A percentile compares a stretch with the other conserved stretches of the same genome.
Evolutionary conservation across 345 rosid genomes (phyloP).

Genomic region (Heritiera littoralis): DNA sequence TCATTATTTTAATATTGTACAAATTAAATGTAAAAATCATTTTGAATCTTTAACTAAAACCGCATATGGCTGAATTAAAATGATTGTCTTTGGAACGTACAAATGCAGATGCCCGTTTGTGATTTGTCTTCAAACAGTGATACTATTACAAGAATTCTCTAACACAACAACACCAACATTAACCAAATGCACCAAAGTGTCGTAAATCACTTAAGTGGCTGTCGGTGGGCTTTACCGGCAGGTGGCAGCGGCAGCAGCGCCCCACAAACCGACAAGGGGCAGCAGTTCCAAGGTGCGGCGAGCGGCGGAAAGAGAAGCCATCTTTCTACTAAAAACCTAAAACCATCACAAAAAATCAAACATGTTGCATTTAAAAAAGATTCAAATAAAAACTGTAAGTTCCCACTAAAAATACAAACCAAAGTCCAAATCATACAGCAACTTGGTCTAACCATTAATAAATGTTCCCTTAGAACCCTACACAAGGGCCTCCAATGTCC

Average conservation of each 20-base stretch:
- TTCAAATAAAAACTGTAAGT: not conserved
- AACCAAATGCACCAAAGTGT: slow-evolving; percentile 7
- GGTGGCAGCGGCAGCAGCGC: slow-evolving; percentile 27
- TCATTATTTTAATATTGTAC: not conserved
- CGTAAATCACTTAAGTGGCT: slow-evolving; percentile 15
- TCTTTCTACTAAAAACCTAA: not conserved
- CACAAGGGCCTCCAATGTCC: slow-evolving; percentile 55
- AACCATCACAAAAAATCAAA: slow-evolving; percentile 22
- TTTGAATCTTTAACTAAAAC: not conserved
- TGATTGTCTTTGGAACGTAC: not conserved
- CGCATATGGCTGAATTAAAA: not conserved
- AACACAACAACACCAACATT: not conserved
- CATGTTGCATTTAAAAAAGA: not conserved
- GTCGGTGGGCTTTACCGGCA: slow-evolving; percentile 34
- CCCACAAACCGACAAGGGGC: slow-evolving; percentile 52
- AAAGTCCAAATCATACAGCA: slow-evolving; percentile 10
- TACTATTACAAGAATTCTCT: not conserved
- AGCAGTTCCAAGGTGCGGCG: slow-evolving; percentile 77
- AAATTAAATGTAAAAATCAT: no score
- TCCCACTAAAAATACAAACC: not conserved
- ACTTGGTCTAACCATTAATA: slow-evolving; percentile 42
- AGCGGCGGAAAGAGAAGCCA: slow-evolving; percentile 53
- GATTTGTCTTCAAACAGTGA: not conserved
- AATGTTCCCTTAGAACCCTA: slow-evolving; percentile 59
- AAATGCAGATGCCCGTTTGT: not conserved